Percentiles rank a stretch among this genome's conserved stretches.
phyloP scores from a whole-genome alignment of 345 rosid genomes.

The Balakata baccata region DNA sequence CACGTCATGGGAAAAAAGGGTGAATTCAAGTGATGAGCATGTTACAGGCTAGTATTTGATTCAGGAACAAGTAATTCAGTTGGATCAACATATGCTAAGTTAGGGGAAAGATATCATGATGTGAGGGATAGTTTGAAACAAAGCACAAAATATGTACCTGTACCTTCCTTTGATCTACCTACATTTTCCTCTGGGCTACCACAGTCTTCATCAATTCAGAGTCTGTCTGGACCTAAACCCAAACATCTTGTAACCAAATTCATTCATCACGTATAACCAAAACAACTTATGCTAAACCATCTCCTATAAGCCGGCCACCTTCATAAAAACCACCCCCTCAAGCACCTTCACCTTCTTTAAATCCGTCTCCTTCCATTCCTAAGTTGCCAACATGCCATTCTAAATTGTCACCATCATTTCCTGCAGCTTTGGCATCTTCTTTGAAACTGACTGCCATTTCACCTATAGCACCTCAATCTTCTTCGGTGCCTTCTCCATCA shows the following conservation, averaged over 20 bases:
- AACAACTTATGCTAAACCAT: background rate
- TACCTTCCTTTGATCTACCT: background rate
- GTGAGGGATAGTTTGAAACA: background rate
- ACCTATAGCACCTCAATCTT: conserved; percentile 4
- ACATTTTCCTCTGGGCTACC: conserved; percentile 1
- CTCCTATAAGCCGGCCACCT: background rate
- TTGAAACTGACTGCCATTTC: background rate
- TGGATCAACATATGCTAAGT: background rate
- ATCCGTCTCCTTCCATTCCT: background rate
- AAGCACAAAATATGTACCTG: background rate
- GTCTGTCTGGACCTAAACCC: background rate
- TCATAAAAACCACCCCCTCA: background rate
- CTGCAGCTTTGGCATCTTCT: background rate
- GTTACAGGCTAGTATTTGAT: background rate
- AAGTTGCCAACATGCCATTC: background rate
- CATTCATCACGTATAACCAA: too few relatives aligned
- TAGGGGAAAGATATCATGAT: background rate
- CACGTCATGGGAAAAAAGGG: background rate
- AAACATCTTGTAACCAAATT: background rate
- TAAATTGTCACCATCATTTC: background rate
- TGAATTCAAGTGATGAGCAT: background rate
- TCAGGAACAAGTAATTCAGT: too few relatives aligned
- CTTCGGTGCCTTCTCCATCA: conserved; percentile 1
- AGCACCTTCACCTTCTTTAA: background rate
- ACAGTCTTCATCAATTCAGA: conserved; percentile 4